Percentiles rank a stretch among this genome's conserved stretches.
Evolutionary conservation across 2,329 filamentous ascomycete species (phyloP).

Genomic region (Fusarium austroafricanum): DNA sequence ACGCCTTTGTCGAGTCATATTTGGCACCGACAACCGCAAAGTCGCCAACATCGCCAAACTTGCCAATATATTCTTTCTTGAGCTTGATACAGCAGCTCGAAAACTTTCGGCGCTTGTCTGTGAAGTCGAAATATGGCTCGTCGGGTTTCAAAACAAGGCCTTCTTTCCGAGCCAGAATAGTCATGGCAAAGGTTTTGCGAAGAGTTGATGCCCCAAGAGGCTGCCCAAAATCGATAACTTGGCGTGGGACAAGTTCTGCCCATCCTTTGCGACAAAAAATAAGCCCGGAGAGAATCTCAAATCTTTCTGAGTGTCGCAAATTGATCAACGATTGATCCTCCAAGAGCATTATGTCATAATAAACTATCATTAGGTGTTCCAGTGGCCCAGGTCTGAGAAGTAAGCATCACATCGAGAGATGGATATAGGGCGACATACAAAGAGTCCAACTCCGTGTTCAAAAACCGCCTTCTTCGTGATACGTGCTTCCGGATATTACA

Average conservation of each 20-base stretch:
- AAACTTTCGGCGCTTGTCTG: conserved; percentile 50
- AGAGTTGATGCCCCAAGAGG: conserved; percentile 64
- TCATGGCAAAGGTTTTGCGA: conserved; percentile 72
- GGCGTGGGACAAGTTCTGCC: conserved; percentile 74
- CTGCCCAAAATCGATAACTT: conserved; percentile 73
- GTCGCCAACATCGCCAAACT: conserved; percentile 84
- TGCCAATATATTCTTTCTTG: conserved; percentile 85
- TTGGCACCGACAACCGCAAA: conserved; percentile 82
- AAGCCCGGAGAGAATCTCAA: conserved; percentile 68
- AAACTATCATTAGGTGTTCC: conserved; percentile 72
- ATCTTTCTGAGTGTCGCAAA: conserved; percentile 67
- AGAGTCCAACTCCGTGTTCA: conserved; percentile 77
- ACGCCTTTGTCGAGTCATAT: conserved; percentile 73
- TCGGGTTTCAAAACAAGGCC: conserved; percentile 85
- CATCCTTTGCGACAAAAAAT: conserved; percentile 66
- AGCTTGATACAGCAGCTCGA: conserved; percentile 77
- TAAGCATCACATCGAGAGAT: conserved; percentile 24
- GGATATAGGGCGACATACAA: conserved; percentile 58
- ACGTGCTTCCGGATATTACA: conserved; percentile 87
- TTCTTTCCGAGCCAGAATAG: conserved; percentile 75
- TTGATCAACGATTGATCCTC: conserved; percentile 65
- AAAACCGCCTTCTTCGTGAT: conserved; percentile 74
- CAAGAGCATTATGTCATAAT: conserved; percentile 68
- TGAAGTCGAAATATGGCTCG: conserved; percentile 78
- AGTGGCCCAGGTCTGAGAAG: conserved; percentile 57